Conservation (phyloP, 2,329 filamentous ascomycete species). For the Chrysoporthe cubensis region DNA sequence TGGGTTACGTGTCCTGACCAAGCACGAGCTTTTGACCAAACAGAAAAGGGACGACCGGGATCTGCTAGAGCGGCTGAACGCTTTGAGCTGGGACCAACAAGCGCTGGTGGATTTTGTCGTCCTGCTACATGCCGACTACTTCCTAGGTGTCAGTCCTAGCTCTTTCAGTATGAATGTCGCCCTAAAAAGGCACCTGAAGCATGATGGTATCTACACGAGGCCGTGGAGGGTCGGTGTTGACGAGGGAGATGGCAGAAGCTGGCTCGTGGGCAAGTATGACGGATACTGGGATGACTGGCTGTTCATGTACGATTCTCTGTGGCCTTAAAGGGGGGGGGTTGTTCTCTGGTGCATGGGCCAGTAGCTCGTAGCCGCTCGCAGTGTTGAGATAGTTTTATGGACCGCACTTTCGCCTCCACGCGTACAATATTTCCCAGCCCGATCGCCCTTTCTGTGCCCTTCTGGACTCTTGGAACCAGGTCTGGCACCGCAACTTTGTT, state of each 20-base stretch:
- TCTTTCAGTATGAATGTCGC: conserved; percentile 53
- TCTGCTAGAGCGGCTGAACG: conserved; percentile 38
- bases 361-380: neutral
- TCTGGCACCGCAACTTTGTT: too few relatives aligned
- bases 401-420: neutral
- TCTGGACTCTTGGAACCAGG: too few relatives aligned
- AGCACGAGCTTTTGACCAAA: conserved; percentile 40
- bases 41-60: conserved; percentile 29
- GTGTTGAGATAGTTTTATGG: neutral
- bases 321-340: conserved; percentile 38
- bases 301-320: conserved; percentile 52
- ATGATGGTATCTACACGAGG: conserved; percentile 44
- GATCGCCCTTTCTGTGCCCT: too few relatives aligned
- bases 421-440: too few relatives aligned
- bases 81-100: conserved; percentile 50
- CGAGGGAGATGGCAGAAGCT: conserved; percentile 45
- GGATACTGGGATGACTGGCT: conserved; percentile 54
- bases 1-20: conserved; percentile 43
- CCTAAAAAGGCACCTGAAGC: conserved; percentile 48
- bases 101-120: conserved; percentile 48
- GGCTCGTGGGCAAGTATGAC: conserved; percentile 48
- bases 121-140: conserved; percentile 44
- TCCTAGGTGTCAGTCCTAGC: conserved; percentile 50
- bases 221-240: conserved; percentile 48
- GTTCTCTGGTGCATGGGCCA: neutral